Evolutionary conservation across 805 yeast species (phyloP), one percentile per base, ranked within the genome.

Genomic region (Grigorovia transvaalensis): DNA sequence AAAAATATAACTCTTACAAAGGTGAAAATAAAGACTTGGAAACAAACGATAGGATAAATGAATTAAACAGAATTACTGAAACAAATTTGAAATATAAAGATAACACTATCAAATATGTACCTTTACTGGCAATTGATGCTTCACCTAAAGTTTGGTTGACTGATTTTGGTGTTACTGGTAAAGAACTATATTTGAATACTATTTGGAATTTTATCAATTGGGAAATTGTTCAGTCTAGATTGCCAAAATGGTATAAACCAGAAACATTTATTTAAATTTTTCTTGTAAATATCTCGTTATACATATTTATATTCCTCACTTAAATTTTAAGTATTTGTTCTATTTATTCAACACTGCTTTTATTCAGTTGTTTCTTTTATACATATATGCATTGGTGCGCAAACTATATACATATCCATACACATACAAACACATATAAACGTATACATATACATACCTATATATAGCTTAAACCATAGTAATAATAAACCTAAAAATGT

Each of bases 161-260:
- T 54, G 93, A 86, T 67, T 86, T 84, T 60, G 95, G 95, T 51
- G 85, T 84, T 12, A 84, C 75, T 64, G 93, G 93, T 49, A 84
- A 81, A 66, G 73, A 74, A 44, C 70, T 72, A 47, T 86, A 84
- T 63, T 70, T 86, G 60, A 75, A 80, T 54, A 81, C 81, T 56
- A 73, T 78, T 45, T 83, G 89, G 85, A 77, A 81, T 53, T 75
- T 84, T 58, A 78, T 84, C 51, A 80, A 85, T 66, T 86, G 95
- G 95, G 76, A 78, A 49, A 73, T 78, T 30, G 79, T 84, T 38
- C 77, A 76, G 73, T 74, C 61, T 65, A 78, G 74, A 57, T 54
- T 70, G 38, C 73, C 73, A 11, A 50, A 50, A 38, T 46, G 48
- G 46, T 50, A 51, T 38, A 43, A 44, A 35, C 20, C 27, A 17